phyloP scores from a whole-genome alignment of 106 monocot species.

The Dendrobium nobile region DNA sequence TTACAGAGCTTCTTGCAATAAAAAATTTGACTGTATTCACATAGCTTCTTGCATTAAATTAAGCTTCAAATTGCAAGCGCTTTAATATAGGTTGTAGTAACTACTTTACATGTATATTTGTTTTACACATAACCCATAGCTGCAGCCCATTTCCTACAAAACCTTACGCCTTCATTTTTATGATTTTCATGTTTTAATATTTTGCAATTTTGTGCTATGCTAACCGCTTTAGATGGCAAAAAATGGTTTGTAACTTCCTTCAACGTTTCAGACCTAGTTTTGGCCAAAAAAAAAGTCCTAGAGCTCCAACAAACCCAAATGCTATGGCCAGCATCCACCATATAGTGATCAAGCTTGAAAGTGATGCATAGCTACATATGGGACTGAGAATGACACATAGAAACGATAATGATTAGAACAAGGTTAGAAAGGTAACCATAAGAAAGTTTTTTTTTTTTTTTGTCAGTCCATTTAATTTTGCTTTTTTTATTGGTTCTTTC shows the following conservation, averaged over 20 bases:
- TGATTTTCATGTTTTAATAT: neutral
- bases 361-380: neutral
- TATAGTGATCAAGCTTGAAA: neutral
- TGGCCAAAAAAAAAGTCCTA: neutral
- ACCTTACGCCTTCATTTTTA: neutral
- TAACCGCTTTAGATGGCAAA: neutral
- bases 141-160: neutral
- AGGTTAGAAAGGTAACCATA: neutral
- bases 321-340: neutral
- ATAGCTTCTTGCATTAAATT: neutral
- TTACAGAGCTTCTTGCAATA: neutral
- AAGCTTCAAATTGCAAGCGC: neutral
- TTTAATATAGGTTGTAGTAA: neutral
- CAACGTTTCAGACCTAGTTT: neutral
- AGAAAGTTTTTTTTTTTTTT: neutral
- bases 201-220: neutral
- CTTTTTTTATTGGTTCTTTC: neutral
- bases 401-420: neutral
- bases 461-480: neutral
- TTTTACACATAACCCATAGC: neutral
- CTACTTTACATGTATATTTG: slow-evolving; percentile 5
- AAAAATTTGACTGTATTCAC: neutral
- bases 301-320: neutral
- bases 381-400: neutral
- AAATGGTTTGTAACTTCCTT: neutral